Evolutionary conservation across 768 basidiomycete species (phyloP), one percentile per base, ranked within the genome.

Genomic region (Sarcodon aspratus): DNA sequence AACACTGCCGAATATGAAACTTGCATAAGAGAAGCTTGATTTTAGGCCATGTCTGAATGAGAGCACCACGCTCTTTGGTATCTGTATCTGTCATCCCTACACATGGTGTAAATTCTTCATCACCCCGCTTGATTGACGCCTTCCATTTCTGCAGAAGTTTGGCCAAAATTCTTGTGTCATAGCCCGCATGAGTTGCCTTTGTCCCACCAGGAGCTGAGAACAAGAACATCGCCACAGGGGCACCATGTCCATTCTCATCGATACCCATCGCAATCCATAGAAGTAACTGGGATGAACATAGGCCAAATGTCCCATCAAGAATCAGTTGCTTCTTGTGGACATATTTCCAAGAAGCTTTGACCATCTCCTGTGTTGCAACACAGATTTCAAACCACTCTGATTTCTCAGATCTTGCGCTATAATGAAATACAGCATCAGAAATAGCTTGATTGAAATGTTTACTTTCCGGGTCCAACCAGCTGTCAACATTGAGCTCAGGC

Each of bases 1-100:
- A 70, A 31, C 55, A 65, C 43, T 69, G 66, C 6, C 62, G 56
- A 15, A 65, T 33, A 48, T 70, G 69, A 48, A 69, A 69, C 36
- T 60, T 59, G 57, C 69, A 70, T 9, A 70, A 50, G 1, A 69
- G 54, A n/a, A 69, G 62, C 15, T 52, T 46, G 31, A 68, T 61
- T 7, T 33, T n/a, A 0, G 60, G 56, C 47, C 52, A 66, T 6
- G 68, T 59, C n/a, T 12, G 15, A 9, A 65, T 31, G 6, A 70
- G 60, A 3, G 65, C 64, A 9, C 50, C 59, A 7, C 61, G 59
- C 48, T 69, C 66, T 45, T 58, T 63, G 1, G 48, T 36, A 46
- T 69, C 65, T 2, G 64, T 69, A 48, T 68, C 64, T 8, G 67
- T 67, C 31, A 59, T 59, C n/a, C 45, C 56, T 36, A 59, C 55